Evolutionary conservation across 805 yeast genomes (phyloP), one percentile per base, ranked within the genome.

Genomic region (Teunomyces funiuensis): DNA sequence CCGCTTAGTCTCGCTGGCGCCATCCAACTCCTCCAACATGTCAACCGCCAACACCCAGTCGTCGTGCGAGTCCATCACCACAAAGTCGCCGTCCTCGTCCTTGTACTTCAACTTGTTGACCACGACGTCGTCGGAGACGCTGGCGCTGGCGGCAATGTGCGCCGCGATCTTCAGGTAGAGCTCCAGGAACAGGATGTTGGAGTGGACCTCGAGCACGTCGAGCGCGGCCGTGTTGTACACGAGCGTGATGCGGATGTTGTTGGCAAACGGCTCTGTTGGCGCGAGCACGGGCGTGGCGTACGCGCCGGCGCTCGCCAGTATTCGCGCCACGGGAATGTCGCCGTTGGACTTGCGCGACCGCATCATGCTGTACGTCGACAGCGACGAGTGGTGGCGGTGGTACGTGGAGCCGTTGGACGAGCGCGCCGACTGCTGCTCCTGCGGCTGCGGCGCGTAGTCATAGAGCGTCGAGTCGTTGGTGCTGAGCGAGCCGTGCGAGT

Each of bases 21-120:
- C 42, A 54, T n/a, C 42, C 46, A 20, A 41, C 42, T 70, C 74
- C 11, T 67, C 70, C 34, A 67, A 52, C 71, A 66, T 66, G 48
- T 88, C 97, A 42, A 83, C 75, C 2, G 96, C 97, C 58, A 90
- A 80, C 20, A 61, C 65, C 87, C 96, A 85, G 59, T 91, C 98
- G 39, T 91, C 97, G 47, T 84, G 85, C 23, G 88, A 79, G 50
- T 82, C 85, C 63, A 91, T 79, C 36, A 85, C 81, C 31, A 93
- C 95, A 58, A 79, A 84, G 60, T 93, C 99, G 13, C 95, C 97
- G 59, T 93, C 99, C 63, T 93, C 99, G 62, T 93, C 99, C 58
- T 80, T 81, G 59, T 88, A 91, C 61, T 82, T 83, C 46, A 93
- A 73, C 53, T 84, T 76, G 59, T 58, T 63, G 18, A 67, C 69